Base-by-base conservation (phyloP, 2,329 filamentous ascomycete species). In the Penicillium sp. region DNA sequence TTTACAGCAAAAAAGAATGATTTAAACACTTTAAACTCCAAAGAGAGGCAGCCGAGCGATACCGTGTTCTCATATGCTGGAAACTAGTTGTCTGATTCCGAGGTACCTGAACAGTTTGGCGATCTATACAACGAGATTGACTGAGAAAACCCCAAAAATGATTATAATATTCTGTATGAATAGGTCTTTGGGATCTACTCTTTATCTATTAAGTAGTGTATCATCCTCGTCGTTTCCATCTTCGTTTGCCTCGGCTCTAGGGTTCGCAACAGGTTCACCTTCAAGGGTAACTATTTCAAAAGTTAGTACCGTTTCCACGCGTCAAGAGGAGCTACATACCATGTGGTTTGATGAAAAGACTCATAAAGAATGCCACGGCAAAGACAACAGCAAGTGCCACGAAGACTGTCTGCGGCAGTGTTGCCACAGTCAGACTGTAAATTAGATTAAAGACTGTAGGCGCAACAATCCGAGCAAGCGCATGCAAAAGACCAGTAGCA, bases 361-460 rank as follows among this genome's bases (percentile, higher is more conserved):
- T 89, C 50, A 85, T 79, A 2, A 86, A 48, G 29, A 93, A 81
- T 0, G 86, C 86, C 8, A 86, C 22, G 1, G 76, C 82, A 69
- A 96, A 96, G 0, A 89, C 78, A 7, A 75, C 74, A 0, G 83
- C 77, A 42, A 97, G 73, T 46, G 89, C 83, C 8, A 95, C 83
- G 70, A 97, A 97, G 0, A 96, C 87, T 1, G 90, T 86, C 72
- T 94, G 90, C 0, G 90, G 86, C 61, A 89, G 93, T 1, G 76
- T 85, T 18, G 82, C 85, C 1, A 97, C 90, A 0, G 94, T 97
- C 2, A 82, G 78, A 13, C 88, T 88, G 70, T 96, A 99, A 9
- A 97, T 84, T 5, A 89, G 83, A 66, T 94, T 96, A 74, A 97
- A 96, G 1, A 93, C 68, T 0, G 90, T 82, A 0, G 94, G 94